phyloP scores from a whole-genome alignment of 768 basidiomycete species.

The Tricholoma terreum region DNA sequence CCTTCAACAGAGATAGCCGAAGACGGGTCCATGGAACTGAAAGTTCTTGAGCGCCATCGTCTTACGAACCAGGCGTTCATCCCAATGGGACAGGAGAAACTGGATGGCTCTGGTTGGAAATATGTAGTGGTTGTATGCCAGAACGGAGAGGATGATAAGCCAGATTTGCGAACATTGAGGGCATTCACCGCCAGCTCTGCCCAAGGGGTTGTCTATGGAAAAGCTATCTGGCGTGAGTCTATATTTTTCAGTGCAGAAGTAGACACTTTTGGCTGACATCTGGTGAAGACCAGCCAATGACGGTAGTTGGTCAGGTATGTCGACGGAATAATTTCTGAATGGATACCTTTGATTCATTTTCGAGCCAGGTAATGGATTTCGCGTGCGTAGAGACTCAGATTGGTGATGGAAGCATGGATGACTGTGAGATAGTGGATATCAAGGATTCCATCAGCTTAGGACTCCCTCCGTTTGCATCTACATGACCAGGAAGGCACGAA shows the following conservation, averaged over 20 bases:
- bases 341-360: slow-evolving; percentile 2
- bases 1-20: slow-evolving; percentile 43
- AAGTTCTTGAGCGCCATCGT: slow-evolving; percentile 84
- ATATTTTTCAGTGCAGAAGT: not conserved
- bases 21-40: slow-evolving; percentile 54
- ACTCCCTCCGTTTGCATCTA: no score
- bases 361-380: slow-evolving; percentile 64
- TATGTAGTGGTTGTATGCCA: slow-evolving; percentile 89
- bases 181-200: slow-evolving; percentile 79
- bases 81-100: slow-evolving; percentile 76
- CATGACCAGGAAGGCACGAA: no score
- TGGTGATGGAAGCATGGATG: slow-evolving; percentile 68
- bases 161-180: slow-evolving; percentile 68
- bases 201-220: slow-evolving; percentile 86
- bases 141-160: slow-evolving; percentile 72
- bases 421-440: slow-evolving; percentile 82
- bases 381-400: slow-evolving; percentile 94
- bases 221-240: slow-evolving; percentile 86
- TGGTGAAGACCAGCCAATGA: slow-evolving; percentile 85
- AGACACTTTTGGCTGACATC: slow-evolving; percentile 7
- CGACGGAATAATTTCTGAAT: not conserved
- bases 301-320: slow-evolving; percentile 68
- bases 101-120: slow-evolving; percentile 44
- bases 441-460: slow-evolving; percentile 21
- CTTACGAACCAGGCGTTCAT: slow-evolving; percentile 92